phyloP scores from a whole-genome alignment of 2,329 filamentous ascomycete species.

The Xylariomycetidae sp. region DNA sequence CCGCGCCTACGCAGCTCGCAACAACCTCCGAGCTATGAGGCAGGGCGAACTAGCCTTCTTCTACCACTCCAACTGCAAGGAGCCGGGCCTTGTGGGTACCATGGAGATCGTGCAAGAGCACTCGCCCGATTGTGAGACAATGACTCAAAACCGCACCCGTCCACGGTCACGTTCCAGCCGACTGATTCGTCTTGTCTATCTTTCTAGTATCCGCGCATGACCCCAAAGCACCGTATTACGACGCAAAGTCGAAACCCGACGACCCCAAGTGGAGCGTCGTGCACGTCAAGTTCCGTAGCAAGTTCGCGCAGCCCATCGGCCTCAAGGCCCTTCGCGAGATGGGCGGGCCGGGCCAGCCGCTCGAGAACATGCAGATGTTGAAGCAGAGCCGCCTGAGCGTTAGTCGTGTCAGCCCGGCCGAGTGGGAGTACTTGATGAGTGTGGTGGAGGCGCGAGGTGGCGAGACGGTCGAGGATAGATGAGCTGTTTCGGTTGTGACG shows the following conservation, averaged over 20 bases:
- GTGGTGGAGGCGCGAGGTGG: constrained; percentile 39
- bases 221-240: constrained; percentile 73
- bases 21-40: constrained; percentile 89
- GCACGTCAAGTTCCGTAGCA: constrained; percentile 80
- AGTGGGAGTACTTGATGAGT: constrained; percentile 61
- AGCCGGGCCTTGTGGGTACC: constrained; percentile 78
- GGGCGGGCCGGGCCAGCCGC: constrained; percentile 47
- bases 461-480: too few relatives aligned
- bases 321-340: constrained; percentile 68
- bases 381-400: constrained; percentile 82
- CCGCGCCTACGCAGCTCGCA: constrained; percentile 56
- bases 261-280: constrained; percentile 84
- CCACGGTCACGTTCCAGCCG: too few relatives aligned
- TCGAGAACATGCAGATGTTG: constrained; percentile 77
- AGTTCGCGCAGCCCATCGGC: constrained; percentile 67
- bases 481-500: too few relatives aligned
- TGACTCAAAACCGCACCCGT: too few relatives aligned
- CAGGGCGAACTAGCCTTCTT: constrained; percentile 92
- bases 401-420: constrained; percentile 56
- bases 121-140: constrained; percentile 61
- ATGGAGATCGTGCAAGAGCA: constrained; percentile 89
- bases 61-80: constrained; percentile 92
- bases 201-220: constrained; percentile 64
- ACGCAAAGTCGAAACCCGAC: constrained; percentile 64
- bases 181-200: too few relatives aligned